A percentile compares a stretch with the other conserved stretches of the same genome.
Evolutionary conservation across 2,329 filamentous ascomycete species (phyloP).

Genomic region (Fusarium sp.): DNA sequence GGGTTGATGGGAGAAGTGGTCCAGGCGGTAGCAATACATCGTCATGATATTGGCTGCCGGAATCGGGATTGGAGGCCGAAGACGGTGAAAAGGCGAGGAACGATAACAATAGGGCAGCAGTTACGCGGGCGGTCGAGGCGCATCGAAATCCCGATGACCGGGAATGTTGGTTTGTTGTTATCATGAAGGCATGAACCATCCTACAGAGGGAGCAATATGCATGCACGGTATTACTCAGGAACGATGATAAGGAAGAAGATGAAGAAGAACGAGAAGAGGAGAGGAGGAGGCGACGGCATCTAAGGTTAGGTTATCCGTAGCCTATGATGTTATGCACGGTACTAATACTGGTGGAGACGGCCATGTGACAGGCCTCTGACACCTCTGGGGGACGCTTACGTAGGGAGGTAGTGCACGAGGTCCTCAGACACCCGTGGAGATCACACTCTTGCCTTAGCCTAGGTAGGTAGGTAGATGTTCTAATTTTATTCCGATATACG

Average conservation of each 20-base stretch:
- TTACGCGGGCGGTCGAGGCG: slow-evolving; percentile 69
- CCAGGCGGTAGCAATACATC: slow-evolving; percentile 55
- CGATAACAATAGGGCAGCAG: slow-evolving; percentile 69
- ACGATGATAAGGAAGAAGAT: slow-evolving; percentile 13
- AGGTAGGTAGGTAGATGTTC: not conserved
- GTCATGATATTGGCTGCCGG: slow-evolving; percentile 51
- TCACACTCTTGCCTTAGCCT: not conserved
- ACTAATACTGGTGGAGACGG: slow-evolving; percentile 36
- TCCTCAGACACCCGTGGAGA: slow-evolving; percentile 5
- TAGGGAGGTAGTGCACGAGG: slow-evolving; percentile 16
- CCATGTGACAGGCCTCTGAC: slow-evolving; percentile 27
- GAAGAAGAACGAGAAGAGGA: not conserved
- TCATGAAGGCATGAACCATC: slow-evolving; percentile 37
- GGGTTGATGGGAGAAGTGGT: slow-evolving; percentile 52
- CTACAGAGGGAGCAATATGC: slow-evolving; percentile 1
- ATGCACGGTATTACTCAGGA: slow-evolving; percentile 7
- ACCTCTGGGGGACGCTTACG: slow-evolving; percentile 27
- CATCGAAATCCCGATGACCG: slow-evolving; percentile 47
- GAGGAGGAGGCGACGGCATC: slow-evolving; percentile 17
- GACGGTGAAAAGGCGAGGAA: slow-evolving; percentile 69
- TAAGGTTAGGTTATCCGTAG: slow-evolving; percentile 32
- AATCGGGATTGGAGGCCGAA: slow-evolving; percentile 47
- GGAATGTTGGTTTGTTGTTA: slow-evolving; percentile 23
- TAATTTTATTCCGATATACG: too few species aligned
- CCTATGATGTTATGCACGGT: slow-evolving; percentile 46